Base-by-base conservation (phyloP, 2,329 filamentous ascomycete species). In the Xylaria arbuscula region DNA sequence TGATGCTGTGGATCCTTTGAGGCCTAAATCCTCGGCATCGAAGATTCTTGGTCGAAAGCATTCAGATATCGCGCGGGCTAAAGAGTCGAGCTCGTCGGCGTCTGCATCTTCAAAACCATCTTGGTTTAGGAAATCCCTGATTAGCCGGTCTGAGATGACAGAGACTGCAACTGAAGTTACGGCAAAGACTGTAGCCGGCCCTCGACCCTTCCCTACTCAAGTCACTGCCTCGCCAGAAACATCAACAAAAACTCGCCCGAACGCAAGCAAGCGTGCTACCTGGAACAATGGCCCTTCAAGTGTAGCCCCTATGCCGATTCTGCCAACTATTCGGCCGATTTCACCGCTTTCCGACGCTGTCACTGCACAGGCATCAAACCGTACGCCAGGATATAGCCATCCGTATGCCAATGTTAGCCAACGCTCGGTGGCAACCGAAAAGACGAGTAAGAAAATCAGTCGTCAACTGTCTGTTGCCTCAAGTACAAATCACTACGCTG, bases 301-400 rank as follows among this genome's bases (percentile, higher is more conserved):
- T 71, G 91, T 88, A 70, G 93, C 94, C 57, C 96, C 96, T 4
- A 99, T 99, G 88, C 93, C 93, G 9, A 99, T 99, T 70, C 84
- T 99, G 57, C 96, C 96, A 13, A 97, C 94, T 0, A 97, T 98
- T 75, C 89, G 92, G 72, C 95, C 96, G 13, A 94, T 98, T 60
- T 98, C 96, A 45, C 96, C 96, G n/a, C 81, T 98, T n/a, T 96
- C 94, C 6, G 94, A 98, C 80, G 88, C 93, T 60, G 93, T 97
- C 54, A 97, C 90, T 64, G 96, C 94, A 34, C 94, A 97, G 80
- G 94, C 92, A 61, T 94, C 89, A 76, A 90, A 88, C 66, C 87
- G 89, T 59, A 83, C 85, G 51, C 83, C 85, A 19, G 83, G 85
- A 34, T 86, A 88, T 75, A 83, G 81, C 74, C 87, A 89, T 55